A percentile compares a stretch with the other conserved stretches of the same genome.
Conservation (phyloP, 2,329 filamentous ascomycete genomes). For the Claviceps arundinis region DNA sequence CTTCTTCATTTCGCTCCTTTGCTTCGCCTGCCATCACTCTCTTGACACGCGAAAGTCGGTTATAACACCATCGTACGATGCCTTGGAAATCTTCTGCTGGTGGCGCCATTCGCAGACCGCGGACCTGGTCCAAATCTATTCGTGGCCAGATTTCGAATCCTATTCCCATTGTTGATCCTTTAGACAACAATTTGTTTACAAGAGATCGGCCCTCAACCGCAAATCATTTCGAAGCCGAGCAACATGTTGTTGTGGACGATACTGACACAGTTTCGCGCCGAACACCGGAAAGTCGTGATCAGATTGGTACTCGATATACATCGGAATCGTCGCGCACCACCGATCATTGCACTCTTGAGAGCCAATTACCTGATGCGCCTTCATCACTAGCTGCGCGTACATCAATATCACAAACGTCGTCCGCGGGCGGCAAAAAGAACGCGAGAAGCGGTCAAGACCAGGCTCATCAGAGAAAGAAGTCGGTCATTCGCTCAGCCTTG, state of each 20-base stretch:
- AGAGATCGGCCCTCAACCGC: conserved; percentile 27
- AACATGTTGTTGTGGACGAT: not conserved
- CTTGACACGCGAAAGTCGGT: not conserved
- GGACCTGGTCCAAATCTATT: conserved; percentile 30
- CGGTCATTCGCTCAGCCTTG: conserved; percentile 40
- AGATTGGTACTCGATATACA: not conserved
- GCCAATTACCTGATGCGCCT: not conserved
- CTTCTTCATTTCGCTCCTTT: not conserved
- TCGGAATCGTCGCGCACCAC: not conserved
- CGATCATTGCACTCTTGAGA: not conserved
- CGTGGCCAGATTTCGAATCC: conserved; percentile 49
- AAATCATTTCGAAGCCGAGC: conserved; percentile 11
- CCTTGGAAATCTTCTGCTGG: conserved; percentile 31
- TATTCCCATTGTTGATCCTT: conserved; percentile 37
- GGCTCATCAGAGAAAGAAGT: conserved; percentile 40
- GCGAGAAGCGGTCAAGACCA: conserved; percentile 3
- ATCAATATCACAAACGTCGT: not conserved
- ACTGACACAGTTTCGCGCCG: not conserved
- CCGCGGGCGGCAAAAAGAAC: conserved; percentile 7
- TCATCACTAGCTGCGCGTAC: not conserved
- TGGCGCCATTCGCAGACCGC: conserved; percentile 12
- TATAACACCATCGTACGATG: conserved; percentile 7
- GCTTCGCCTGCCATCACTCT: not conserved
- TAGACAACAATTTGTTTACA: conserved; percentile 42
- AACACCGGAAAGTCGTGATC: not conserved